Conservation (phyloP, 106 monocot genomes). For the Dioscorea alata region DNA sequence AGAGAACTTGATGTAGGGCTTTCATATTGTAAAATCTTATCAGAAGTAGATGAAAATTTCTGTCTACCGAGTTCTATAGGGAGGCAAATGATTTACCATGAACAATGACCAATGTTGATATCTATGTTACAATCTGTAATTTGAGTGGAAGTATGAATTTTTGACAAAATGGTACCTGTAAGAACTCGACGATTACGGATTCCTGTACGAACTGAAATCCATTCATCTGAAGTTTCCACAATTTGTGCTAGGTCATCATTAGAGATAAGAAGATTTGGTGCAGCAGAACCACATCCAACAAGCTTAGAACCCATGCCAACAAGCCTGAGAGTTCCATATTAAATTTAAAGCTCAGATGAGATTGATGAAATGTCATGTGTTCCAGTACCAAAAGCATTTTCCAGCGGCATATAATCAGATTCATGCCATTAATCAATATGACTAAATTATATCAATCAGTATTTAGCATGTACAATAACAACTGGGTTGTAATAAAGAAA, state of each 20-base stretch:
- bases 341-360: slow-evolving; percentile 1
- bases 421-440: not conserved
- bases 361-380: not conserved
- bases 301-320: slow-evolving; percentile 87
- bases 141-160: too few species aligned
- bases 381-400: not conserved
- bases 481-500: not conserved
- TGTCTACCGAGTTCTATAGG: too few species aligned
- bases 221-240: slow-evolving; percentile 94
- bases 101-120: too few species aligned
- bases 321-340: slow-evolving; percentile 26
- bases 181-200: slow-evolving; percentile 78
- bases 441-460: not conserved
- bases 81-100: too few species aligned
- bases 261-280: slow-evolving; percentile 70
- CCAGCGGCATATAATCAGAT: too few species aligned
- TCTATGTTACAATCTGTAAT: too few species aligned
- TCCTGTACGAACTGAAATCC: slow-evolving; percentile 95
- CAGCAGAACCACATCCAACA: slow-evolving; percentile 79
- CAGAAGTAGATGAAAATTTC: too few species aligned
- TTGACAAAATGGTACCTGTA: slow-evolving; percentile 36
- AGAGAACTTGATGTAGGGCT: too few species aligned
- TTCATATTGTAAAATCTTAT: too few species aligned
- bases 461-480: too few species aligned
- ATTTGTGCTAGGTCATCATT: slow-evolving; percentile 86